Conservation (phyloP, 306 rosid species). For the Oxytropis ochrocephala region DNA sequence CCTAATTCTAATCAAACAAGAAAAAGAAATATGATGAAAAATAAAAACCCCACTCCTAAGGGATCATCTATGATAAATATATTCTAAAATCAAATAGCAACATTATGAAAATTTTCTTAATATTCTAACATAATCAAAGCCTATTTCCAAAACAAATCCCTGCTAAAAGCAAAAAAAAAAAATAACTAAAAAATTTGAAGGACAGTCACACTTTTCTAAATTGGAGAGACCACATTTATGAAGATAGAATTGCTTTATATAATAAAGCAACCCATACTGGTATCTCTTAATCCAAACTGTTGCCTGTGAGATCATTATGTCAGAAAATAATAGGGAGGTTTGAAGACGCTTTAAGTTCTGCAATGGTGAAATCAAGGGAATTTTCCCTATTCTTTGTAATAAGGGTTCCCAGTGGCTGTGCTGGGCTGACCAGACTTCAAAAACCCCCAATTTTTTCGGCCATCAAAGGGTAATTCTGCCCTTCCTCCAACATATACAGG, state of each 20-base stretch:
- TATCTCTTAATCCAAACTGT: neutral
- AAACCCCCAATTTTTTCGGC: no score
- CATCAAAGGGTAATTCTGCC: no score
- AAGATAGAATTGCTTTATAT: neutral
- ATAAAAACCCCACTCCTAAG: neutral
- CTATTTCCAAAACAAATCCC: neutral
- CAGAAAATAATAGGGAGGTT: neutral
- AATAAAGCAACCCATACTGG: slow-evolving; percentile 2
- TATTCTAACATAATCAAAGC: neutral
- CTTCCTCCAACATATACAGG: no score
- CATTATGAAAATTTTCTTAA: neutral
- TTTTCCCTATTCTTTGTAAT: no score
- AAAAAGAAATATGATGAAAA: neutral
- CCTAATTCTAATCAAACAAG: neutral
- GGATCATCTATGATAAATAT: neutral
- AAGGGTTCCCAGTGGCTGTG: no score
- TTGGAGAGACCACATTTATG: neutral
- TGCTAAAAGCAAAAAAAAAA: no score
- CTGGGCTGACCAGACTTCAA: no score
- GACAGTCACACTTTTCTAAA: neutral
- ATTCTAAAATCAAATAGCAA: neutral
- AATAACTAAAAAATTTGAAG: neutral
- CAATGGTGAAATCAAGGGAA: no score
- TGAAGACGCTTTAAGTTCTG: no score
- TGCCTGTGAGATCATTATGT: neutral